These are phyloP conservation scores for Pichia insulana DNA, from an alignment of 805 yeast genomes.

Conservation along the genomic window DNA sequence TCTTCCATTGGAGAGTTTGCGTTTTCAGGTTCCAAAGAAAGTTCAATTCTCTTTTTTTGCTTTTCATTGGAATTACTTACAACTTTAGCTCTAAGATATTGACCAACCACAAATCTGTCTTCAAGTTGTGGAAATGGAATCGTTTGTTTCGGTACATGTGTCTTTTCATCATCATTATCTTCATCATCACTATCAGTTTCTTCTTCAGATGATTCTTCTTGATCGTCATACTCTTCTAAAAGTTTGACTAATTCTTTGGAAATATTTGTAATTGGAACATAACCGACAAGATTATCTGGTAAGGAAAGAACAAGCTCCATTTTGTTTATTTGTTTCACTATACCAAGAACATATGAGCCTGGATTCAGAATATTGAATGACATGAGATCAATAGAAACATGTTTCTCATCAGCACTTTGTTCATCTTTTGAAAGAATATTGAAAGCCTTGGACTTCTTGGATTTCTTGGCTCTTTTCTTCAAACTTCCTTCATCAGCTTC, in stretches of 20 bases:
- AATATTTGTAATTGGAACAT: conserved; percentile 63
- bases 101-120: conserved; percentile 57
- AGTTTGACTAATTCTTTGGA: conserved; percentile 51
- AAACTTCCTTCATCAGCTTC: conserved; percentile 23
- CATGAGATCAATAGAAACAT: conserved; percentile 51
- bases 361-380: conserved; percentile 53
- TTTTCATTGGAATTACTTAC: conserved; percentile 36
- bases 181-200: conserved; percentile 18
- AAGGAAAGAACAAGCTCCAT: conserved; percentile 61
- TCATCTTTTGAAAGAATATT: conserved; percentile 15
- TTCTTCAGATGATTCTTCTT: conserved; percentile 31
- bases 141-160: conserved; percentile 26
- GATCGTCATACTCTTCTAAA: conserved; percentile 50
- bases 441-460: conserved; percentile 19
- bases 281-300: conserved; percentile 77
- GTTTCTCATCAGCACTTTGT: conserved; percentile 19
- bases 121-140: conserved; percentile 47
- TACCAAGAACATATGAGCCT: conserved; percentile 74
- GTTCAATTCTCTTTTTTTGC: conserved; percentile 52
- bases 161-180: conserved; percentile 7
- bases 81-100: conserved; percentile 81
- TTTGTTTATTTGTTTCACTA: conserved; percentile 50
- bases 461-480: conserved; percentile 23
- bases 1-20: conserved; percentile 54
- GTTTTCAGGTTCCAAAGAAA: conserved; percentile 64